Base-by-base conservation (phyloP, 441 rosid species). In the Euphorbia schlechtendalii region DNA sequence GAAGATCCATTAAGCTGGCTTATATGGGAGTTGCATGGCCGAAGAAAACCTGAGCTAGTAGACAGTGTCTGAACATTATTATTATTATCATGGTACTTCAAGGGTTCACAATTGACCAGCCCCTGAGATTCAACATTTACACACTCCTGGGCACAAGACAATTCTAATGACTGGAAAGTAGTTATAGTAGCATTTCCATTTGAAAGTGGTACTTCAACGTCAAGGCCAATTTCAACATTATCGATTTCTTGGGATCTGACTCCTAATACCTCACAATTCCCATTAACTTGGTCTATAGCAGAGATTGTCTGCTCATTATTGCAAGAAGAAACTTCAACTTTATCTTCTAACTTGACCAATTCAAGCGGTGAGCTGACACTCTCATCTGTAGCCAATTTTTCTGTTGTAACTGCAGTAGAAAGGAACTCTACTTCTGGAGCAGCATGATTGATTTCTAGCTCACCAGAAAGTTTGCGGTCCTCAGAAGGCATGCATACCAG, bases 71-170 rank as follows among this genome's bases (percentile, higher is more conserved):
- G 77, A n/a, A n/a, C n/a, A 68, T 74, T 77, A 49, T 64, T 65
- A 56, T 73, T 56, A 56, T 38, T 63, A 27, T 48, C 53, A n/a
- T 71, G 20, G 24, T 36, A 17, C 20, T 73, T 64, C 41, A 25
- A 63, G 36, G 43, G 38, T 60, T 71, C 74, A 25, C 73, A 49
- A 68, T 73, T 71, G 3, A 32, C 70, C 59, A 61, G 65, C 53
- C 78, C 83, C 60, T 74, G 86, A 62, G 66, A 71, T 74, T 81
- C 88, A 73, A 65, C 73, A 71, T 74, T 74, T 61, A 55, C 68
- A 73, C 56, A 45, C n/a, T 65, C 77, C 53, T 74, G 72, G 59
- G 67, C 69, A 76, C 56, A 69, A 67, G 69, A 67, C 15, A 75
- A 66, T 56, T 79, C 86, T 63, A 70, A 63, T 63, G 67, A 66